Evolutionary conservation across 768 basidiomycete genomes (phyloP), one percentile per base, ranked within the genome.

Genomic region (Lentinula edodes): DNA sequence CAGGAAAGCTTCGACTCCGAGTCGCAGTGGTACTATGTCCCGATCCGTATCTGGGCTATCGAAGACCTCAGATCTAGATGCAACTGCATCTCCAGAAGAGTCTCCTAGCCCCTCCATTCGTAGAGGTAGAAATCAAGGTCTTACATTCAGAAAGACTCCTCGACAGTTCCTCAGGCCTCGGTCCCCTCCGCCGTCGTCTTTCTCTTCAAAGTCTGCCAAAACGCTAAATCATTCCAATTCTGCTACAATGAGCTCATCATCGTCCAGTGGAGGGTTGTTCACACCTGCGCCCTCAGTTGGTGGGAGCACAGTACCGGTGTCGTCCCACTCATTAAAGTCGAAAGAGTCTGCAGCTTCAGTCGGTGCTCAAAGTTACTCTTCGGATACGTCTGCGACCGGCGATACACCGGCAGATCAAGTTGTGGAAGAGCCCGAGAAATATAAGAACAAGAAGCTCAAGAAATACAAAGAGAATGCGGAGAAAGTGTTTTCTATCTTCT

Each of bases 391-490:
- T 23, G 53, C 16, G 9, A 61, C 45, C 42, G 72, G 74, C 57
- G 86, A 86, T 64, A 84, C 80, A 10, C 82, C 82, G 52, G 73
- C 73, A 10, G 64, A 66, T 2, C 67, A 70, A 52, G 34, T 67
- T 56, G 51, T 63, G 52, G 66, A 68, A 60, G 61, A 69, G 52
- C 53, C 72, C 43, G 66, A 68, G 36, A 71, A 84, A 70, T 76
- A 77, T 63, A 87, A 82, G 83, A 85, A 72, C 68, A 90, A 84
- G 78, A 92, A 89, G 73, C 72, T 91, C 73, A 90, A 88, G 80
- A 91, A 87, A 76, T 90, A 91, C 77, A 93, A 92, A 76, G 87
- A 91, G 69, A 89, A 87, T 63, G 90, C 91, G 2, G 91, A 92
- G 78, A 93, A 93, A 65, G 82, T 93, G 60, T 80, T 93, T 61